These are phyloP conservation scores for Solanum appendiculatum DNA, from an alignment of 257 asterid species.

Conservation along the genomic window DNA sequence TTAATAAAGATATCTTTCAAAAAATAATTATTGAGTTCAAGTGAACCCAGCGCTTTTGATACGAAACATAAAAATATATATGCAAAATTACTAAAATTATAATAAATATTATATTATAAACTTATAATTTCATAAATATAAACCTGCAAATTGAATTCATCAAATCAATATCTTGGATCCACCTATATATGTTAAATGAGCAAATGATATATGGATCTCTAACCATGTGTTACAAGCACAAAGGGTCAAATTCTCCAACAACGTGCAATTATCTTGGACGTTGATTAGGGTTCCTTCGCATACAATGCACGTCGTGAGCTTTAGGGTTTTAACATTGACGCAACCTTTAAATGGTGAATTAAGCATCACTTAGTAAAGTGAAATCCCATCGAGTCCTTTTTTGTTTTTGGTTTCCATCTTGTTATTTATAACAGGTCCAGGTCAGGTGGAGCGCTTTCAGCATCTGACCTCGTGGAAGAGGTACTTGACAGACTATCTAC, in stretches of 20 bases:
- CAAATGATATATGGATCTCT: not conserved
- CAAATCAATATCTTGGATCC: not conserved
- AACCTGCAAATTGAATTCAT: not conserved
- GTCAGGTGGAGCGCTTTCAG: no score
- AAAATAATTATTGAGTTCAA: not conserved
- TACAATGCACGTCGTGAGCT: not conserved
- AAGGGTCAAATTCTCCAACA: not conserved
- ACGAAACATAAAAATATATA: not conserved
- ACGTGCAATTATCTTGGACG: not conserved
- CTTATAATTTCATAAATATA: not conserved
- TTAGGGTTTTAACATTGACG: not conserved
- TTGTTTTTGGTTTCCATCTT: not conserved
- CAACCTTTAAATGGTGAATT: not conserved
- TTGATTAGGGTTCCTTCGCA: not conserved
- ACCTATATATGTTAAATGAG: not conserved
- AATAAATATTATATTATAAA: not conserved
- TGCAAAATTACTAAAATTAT: not conserved
- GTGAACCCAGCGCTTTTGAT: not conserved
- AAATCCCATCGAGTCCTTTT: not conserved
- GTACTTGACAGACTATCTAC: no score
- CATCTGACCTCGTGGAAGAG: no score
- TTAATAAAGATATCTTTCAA: not conserved
- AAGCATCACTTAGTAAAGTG: not conserved
- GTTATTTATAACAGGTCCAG: no score
- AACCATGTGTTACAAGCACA: not conserved